Percentiles rank a stretch among this genome's conserved stretches.
Conservation (phyloP, 2,329 filamentous ascomycete species). For the Phyllachora maydis region DNA sequence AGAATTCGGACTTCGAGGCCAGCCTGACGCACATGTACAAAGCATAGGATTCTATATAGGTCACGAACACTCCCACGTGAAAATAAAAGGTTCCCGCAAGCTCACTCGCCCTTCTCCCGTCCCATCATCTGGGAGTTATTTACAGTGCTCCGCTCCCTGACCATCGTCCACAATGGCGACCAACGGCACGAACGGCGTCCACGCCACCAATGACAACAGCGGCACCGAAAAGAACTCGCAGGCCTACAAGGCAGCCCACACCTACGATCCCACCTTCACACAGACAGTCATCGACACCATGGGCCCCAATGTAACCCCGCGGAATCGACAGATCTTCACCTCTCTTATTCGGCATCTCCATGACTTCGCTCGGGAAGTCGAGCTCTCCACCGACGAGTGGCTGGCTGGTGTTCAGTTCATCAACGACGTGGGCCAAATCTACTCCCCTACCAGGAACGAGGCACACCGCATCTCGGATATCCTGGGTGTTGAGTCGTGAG, state of each 20-base stretch:
- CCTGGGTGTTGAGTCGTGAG: conserved; percentile 48
- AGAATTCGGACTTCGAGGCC: too few species aligned
- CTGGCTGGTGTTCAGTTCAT: conserved; percentile 35
- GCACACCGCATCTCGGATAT: conserved; percentile 53
- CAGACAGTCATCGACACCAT: conserved; percentile 52
- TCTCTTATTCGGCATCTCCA: conserved; percentile 56
- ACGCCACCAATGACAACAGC: conserved; percentile 8
- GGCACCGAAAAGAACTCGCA: conserved; percentile 8
- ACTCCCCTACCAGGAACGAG: conserved; percentile 49
- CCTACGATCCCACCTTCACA: conserved; percentile 63
- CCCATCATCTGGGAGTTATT: too few species aligned
- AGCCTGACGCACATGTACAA: too few species aligned
- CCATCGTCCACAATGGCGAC: conserved; percentile 9
- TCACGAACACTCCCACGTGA: too few species aligned
- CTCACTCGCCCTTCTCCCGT: too few species aligned
- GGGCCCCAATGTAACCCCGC: conserved; percentile 47
- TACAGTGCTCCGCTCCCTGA: too few species aligned
- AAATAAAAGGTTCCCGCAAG: too few species aligned
- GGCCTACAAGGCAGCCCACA: conserved; percentile 11
- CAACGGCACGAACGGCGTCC: conserved; percentile 9
- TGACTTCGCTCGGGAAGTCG: conserved; percentile 61
- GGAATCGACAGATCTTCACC: conserved; percentile 46
- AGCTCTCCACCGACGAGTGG: conserved; percentile 69
- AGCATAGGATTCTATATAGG: too few species aligned
- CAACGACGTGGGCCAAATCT: conserved; percentile 52